Conservation (phyloP, 352 stramenopile genomes). For the Sclerospora graminicola region DNA sequence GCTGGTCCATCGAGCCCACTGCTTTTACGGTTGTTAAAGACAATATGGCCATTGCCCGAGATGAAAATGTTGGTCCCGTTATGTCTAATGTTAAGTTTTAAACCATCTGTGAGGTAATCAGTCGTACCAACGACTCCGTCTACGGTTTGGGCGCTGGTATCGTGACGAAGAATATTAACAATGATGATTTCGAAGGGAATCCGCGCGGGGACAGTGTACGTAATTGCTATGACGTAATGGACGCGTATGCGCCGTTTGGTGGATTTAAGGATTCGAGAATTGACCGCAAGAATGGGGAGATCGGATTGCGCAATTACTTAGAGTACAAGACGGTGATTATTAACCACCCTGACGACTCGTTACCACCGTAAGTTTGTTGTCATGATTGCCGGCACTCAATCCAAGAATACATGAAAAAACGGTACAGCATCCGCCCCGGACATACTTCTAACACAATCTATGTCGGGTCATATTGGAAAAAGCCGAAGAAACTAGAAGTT, state of each 20-base stretch:
- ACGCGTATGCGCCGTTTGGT: slow-evolving; percentile 77
- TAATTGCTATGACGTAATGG: slow-evolving; percentile 92
- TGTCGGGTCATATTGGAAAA: too few species aligned
- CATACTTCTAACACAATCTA: too few species aligned
- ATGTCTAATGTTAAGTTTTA: slow-evolving; percentile 87
- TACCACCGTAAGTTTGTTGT: slow-evolving; percentile 9
- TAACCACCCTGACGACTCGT: slow-evolving; percentile 40
- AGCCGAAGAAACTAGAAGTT: too few species aligned
- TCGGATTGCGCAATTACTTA: slow-evolving; percentile 64
- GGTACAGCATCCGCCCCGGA: too few species aligned
- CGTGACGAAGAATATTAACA: slow-evolving; percentile 81
- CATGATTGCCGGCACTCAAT: too few species aligned
- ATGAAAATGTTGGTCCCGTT: slow-evolving; percentile 91
- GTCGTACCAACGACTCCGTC: slow-evolving; percentile 73
- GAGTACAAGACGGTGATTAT: slow-evolving; percentile 74
- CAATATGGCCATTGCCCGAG: slow-evolving; percentile 83
- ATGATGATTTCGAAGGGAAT: slow-evolving; percentile 80
- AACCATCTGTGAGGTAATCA: slow-evolving; percentile 82
- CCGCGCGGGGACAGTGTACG: slow-evolving; percentile 86
- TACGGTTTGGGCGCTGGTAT: slow-evolving; percentile 86
- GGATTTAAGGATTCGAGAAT: slow-evolving; percentile 83
- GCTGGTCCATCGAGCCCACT: slow-evolving; percentile 89
- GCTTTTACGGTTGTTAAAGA: slow-evolving; percentile 79
- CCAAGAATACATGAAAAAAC: too few species aligned
- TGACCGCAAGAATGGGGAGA: slow-evolving; percentile 70